Evolutionary conservation across 352 stramenopile species (phyloP), one percentile per base, ranked within the genome.

Genomic region (Globisporangium recalcitrans): DNA sequence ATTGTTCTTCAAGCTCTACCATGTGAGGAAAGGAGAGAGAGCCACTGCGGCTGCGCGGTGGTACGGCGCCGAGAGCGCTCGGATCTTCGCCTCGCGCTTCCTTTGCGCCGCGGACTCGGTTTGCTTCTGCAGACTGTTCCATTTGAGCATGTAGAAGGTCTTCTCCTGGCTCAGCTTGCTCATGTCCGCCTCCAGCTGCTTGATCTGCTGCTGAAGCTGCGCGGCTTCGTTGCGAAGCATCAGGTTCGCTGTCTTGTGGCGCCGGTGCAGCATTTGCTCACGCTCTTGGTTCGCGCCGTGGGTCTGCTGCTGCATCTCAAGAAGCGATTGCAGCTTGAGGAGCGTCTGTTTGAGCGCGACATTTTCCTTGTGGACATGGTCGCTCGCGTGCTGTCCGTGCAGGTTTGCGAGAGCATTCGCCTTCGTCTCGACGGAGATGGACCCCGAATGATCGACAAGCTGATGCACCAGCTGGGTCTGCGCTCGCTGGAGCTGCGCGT

Each of bases 331-430:
- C 7, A 93, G 63, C 36, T 85, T 87, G 7, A 91, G 58, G 11
- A 91, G 58, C 10, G 81, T 82, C 64, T 88, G 79, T 58, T 89
- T 88, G 49, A 93, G 70, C 19, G 70, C 58, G 10, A 80, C 67
- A 47, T 90, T 93, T 54, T 93, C 83, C 19, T 78, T 70, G n/a
- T 80, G 74, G 7, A 83, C 60, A 26, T 70, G 67, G 13, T 82
- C 73, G 22, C 74, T 49, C 0, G 72, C 71, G 22, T 73, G 69
- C 27, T 89, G 75, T 3, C 68, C 63, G 11, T 72, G 72, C n/a
- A 91, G 40, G 3, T 75, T 70, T 22, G 74, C 74, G 3, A 85
- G 63, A 32, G 87, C 72, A 4, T 59, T 68, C 0, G 70, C 72
- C 54, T 90, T 92, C 16, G 71, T 78, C 32, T 84, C 73, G 24